A percentile compares a stretch with the other conserved stretches of the same genome.
Conservation (phyloP, 768 basidiomycete genomes). For the Xanthoconium purpureum region DNA sequence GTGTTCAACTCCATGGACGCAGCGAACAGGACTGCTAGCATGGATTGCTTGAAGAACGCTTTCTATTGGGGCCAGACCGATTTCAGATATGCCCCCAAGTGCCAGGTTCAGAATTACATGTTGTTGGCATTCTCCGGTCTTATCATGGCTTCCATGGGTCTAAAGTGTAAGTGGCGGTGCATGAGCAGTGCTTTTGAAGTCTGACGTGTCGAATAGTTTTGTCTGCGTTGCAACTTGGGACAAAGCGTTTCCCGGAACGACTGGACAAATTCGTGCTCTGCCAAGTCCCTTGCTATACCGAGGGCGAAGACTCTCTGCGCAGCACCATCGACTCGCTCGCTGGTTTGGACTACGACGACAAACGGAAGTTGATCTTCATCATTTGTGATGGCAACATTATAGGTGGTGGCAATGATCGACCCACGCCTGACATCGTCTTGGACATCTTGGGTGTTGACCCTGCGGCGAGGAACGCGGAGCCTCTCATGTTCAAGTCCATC, state of each 20-base stretch:
- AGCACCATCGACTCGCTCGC: slow-evolving; percentile 68
- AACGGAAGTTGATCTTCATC: slow-evolving; percentile 63
- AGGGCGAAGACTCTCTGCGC: slow-evolving; percentile 67
- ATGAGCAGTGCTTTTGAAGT: not conserved
- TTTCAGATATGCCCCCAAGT: slow-evolving; percentile 53
- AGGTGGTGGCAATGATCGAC: slow-evolving; percentile 63
- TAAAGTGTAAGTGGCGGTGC: slow-evolving; percentile 51
- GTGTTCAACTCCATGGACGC: slow-evolving; percentile 42
- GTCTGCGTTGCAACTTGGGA: slow-evolving; percentile 58
- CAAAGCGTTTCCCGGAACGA: slow-evolving; percentile 61
- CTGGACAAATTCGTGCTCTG: slow-evolving; percentile 69
- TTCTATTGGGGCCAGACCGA: slow-evolving; percentile 59
- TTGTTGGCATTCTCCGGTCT: slow-evolving; percentile 53
- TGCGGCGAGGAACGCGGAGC: slow-evolving; percentile 58
- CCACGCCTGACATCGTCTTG: slow-evolving; percentile 64
- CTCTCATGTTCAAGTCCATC: slow-evolving; percentile 64
- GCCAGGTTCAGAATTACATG: slow-evolving; percentile 60
- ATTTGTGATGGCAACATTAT: slow-evolving; percentile 74
- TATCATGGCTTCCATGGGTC: slow-evolving; percentile 51
- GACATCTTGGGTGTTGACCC: slow-evolving; percentile 68
- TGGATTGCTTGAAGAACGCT: slow-evolving; percentile 55
- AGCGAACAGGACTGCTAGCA: slow-evolving; percentile 37
- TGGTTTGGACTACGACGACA: slow-evolving; percentile 64
- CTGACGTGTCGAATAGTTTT: slow-evolving; percentile 43
- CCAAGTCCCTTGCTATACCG: slow-evolving; percentile 69